Base-by-base conservation (phyloP, 441 rosid genomes). In the Capsella rubella region DNA sequence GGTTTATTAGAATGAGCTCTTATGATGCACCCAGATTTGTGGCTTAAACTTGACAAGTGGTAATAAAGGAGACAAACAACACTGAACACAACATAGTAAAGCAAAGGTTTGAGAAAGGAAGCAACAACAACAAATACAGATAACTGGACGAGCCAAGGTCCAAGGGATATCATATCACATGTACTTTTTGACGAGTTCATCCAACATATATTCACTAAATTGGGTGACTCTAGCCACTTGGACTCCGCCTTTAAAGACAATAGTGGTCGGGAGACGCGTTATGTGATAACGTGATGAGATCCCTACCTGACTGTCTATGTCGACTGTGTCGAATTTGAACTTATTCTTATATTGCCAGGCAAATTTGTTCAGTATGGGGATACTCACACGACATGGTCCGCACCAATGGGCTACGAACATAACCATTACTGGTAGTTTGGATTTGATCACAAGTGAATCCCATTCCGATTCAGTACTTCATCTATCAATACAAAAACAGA, bases 261-360 rank as follows among this genome's bases (percentile, higher is more conserved):
- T 0, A 40, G 45, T 11, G n/a, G 45, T 40, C 6, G 45, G 45
- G 45, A 40, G 45, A 40, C 5, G 1, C 3, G 1, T 3, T 40
- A 40, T 4, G 45, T 40, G 0, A 4, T 3, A 40, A 40, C n/a
- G 45, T 40, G 13, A 0, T 11, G n/a, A 5, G n/a, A 40, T 3
- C n/a, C 6, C 4, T 1, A 0, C 1, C 45, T 40, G n/a, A 12
- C 0, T 1, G n/a, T 40, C 45, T 4, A 12, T 0, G 45, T 40
- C n/a, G 45, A 40, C 45, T 14, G 18, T 45, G 49, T 45, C n/a
- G 49, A 45, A 45, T 45, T 45, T 45, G 49, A 45, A 45, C 49
- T 45, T 13, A 45, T 45, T 45, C 18, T 45, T n/a, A 8, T 45
- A 45, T 45, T 6, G 8, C 18, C 3, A n/a, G 18, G n/a, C 49